These are phyloP conservation scores for Penicillium rolfsii DNA, from an alignment of 2,329 filamentous ascomycete genomes.

Conservation along the genomic window DNA sequence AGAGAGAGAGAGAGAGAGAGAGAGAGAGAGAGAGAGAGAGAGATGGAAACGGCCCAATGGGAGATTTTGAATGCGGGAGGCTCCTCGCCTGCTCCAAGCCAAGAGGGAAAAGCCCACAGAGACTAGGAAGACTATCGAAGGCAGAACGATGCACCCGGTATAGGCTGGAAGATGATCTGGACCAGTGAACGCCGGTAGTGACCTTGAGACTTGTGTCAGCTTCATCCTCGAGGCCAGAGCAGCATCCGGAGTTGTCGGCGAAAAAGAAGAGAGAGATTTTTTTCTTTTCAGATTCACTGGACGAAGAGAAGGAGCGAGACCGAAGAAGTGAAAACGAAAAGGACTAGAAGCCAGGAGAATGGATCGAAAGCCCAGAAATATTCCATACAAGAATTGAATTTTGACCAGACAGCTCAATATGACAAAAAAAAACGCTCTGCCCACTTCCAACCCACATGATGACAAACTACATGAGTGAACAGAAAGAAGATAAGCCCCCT, in stretches of 20 bases:
- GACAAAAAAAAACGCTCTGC: constrained; percentile 24
- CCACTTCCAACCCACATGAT: constrained; percentile 31
- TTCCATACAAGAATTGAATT: constrained; percentile 36
- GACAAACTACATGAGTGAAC: constrained; percentile 35
- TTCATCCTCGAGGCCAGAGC: neutral
- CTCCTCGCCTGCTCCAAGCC: neutral
- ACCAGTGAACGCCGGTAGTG: neutral
- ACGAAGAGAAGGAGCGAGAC: neutral
- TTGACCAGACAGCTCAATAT: constrained; percentile 29
- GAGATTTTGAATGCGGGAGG: neutral
- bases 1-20: neutral
- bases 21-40: neutral
- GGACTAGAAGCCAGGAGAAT: constrained; percentile 17
- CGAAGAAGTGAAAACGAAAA: constrained; percentile 12
- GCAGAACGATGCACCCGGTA: neutral
- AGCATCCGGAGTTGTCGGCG: neutral
- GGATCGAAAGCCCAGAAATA: constrained; percentile 24
- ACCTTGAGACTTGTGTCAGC: neutral
- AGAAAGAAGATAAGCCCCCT: constrained; percentile 21
- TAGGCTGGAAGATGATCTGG: neutral
- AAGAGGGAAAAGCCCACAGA: neutral
- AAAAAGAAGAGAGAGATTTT: neutral
- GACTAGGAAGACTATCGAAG: neutral
- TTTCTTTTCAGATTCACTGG: neutral
- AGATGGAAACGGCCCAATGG: neutral